Base-by-base conservation (phyloP, 805 yeast species). In the Maudiozyma serrabonitensis region DNA sequence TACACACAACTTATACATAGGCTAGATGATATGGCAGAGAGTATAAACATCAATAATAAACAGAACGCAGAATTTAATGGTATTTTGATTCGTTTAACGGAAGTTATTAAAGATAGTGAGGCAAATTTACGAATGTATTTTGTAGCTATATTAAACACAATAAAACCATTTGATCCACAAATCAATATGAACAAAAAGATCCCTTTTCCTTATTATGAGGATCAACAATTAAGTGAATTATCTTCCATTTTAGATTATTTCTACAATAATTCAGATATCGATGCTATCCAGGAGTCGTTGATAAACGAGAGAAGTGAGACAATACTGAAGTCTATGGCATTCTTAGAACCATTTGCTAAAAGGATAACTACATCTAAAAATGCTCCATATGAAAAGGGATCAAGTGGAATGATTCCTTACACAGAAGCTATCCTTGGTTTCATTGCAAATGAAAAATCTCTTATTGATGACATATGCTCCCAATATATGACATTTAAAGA, bases 321-420 rank as follows among this genome's bases (percentile, higher is more conserved):
- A 34, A 67, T 81, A 26, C 52, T 63, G 2, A 74, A 70, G 28
- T 68, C 71, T 41, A 63, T 82, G 62, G 73, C 70, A 6, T 70
- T 71, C 12, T 52, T 75, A 39, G 80, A 75, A 44, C 71, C 76
- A 0, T 70, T 71, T 47, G 75, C 78, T 18, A 69, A 69, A 54
- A 72, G 73, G 39, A 59, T 62, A 28, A 65, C 66, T 43, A 60
- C 55, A 52, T 63, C 65, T 26, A 66, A 62, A 41, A 74, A 69
- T 51, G 72, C 69, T 11, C 84, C 79, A 1, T 85, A 77, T 63
- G 81, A 77, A 60, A 78, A 73, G 61, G 87, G 81, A 4, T 74
- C 76, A 46, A 80, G 75, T 63, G 84, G 87, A 8, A 73, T 84
- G 34, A 68, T 67, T 9, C 64, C 64, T 42, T 82, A 79, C 60